Evolutionary conservation across 441 rosid genomes (phyloP).

Genomic region (Breynia disticha): DNA sequence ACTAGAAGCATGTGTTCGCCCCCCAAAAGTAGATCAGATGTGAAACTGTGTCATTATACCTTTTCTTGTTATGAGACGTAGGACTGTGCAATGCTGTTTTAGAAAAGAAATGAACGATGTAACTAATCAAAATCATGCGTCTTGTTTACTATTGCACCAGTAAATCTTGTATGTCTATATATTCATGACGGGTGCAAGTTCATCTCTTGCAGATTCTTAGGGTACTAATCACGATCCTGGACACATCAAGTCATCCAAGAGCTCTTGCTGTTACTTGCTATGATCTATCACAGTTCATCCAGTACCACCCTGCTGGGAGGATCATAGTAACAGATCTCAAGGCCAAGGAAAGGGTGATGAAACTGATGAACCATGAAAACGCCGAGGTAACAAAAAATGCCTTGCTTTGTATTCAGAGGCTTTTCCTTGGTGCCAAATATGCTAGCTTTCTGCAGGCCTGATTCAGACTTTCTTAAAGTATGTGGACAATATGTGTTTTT

Average conservation of each 20-base stretch:
- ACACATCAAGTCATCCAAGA: constrained; percentile 80
- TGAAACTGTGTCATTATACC: no score
- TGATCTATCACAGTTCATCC: constrained; percentile 93
- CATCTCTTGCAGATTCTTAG: constrained; percentile 57
- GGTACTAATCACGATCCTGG: constrained; percentile 87
- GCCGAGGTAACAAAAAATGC: constrained; percentile 90
- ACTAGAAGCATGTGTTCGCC: no score
- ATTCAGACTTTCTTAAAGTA: constrained; percentile 6
- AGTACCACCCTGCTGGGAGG: constrained; percentile 87
- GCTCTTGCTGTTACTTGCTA: constrained; percentile 84
- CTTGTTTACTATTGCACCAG: background rate
- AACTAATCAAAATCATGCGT: no score
- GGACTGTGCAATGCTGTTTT: no score
- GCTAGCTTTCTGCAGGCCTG: constrained; percentile 94
- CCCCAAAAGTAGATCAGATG: no score
- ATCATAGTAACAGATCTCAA: constrained; percentile 81
- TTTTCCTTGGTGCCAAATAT: constrained; percentile 90
- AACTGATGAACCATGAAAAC: constrained; percentile 84
- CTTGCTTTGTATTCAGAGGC: constrained; percentile 89
- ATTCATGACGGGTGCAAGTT: constrained; percentile 5
- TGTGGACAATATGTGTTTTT: no score
- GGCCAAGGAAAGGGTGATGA: constrained; percentile 96
- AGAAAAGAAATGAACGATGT: no score
- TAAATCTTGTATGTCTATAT: background rate
- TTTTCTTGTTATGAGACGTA: no score